phyloP scores from a whole-genome alignment of 1,139 yeast species.

The Zygosaccharomyces sapae region DNA sequence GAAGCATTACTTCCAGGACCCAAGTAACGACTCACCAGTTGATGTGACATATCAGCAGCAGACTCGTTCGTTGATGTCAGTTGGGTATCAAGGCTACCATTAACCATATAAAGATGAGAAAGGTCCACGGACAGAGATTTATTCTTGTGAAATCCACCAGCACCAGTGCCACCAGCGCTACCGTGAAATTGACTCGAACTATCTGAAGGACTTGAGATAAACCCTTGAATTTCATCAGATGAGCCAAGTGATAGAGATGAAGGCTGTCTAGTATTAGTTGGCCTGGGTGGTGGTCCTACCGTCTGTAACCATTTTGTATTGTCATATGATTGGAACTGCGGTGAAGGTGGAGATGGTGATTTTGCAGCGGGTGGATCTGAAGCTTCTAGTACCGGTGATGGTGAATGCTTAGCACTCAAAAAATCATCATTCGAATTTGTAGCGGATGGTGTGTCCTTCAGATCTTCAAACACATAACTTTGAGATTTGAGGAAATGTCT shows the following conservation, averaged over 20 bases:
- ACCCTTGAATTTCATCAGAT: slow-evolving; percentile 9
- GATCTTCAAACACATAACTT: slow-evolving; percentile 7
- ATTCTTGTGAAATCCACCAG: slow-evolving; percentile 12
- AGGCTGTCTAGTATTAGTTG: not conserved
- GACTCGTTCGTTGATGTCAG: slow-evolving; percentile 40
- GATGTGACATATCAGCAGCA: slow-evolving; percentile 40
- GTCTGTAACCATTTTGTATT: slow-evolving; percentile 10
- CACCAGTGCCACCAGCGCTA: not conserved
- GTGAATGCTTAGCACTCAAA: slow-evolving; percentile 1
- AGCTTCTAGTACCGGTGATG: not conserved
- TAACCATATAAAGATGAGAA: slow-evolving; percentile 39
- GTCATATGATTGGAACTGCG: not conserved
- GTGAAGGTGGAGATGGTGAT: slow-evolving; percentile 3
- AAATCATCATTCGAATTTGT: slow-evolving; percentile 5
- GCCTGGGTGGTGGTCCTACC: slow-evolving; percentile 10
- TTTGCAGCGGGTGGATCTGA: not conserved
- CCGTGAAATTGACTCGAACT: slow-evolving; percentile 6
- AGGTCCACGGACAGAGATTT: slow-evolving; percentile 39
- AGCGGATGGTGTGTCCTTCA: slow-evolving; percentile 4
- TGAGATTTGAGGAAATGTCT: slow-evolving; percentile 17
- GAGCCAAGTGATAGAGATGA: slow-evolving; percentile 6
- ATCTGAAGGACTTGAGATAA: slow-evolving; percentile 7
- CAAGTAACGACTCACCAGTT: slow-evolving; percentile 44
- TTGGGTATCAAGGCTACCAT: slow-evolving; percentile 35
- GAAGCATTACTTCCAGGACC: slow-evolving; percentile 44